Conservation (phyloP, 805 yeast genomes). For the Spathaspora arborariae region DNA sequence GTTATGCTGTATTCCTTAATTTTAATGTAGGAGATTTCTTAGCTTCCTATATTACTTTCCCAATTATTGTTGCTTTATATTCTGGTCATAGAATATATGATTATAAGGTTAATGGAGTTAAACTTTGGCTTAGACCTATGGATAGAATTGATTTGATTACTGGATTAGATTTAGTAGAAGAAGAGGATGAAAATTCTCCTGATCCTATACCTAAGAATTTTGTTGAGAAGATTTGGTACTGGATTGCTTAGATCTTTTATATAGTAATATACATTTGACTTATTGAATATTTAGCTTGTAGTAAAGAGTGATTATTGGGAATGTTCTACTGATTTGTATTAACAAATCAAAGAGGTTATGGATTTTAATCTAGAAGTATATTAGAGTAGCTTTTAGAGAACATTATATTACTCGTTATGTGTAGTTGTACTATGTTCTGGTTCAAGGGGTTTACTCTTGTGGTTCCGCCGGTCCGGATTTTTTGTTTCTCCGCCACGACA, state of each 20-base stretch:
- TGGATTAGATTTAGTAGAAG: slow-evolving; percentile 60
- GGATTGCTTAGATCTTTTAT: slow-evolving; percentile 38
- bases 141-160: slow-evolving; percentile 58
- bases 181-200: slow-evolving; percentile 39
- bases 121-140: slow-evolving; percentile 43
- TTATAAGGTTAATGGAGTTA: slow-evolving; percentile 21
- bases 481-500: no score
- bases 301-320: no score
- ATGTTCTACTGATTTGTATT: no score
- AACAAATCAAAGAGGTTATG: no score
- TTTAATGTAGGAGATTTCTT: slow-evolving; percentile 57
- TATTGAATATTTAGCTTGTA: no score
- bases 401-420: no score
- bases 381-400: no score
- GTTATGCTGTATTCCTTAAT: slow-evolving; percentile 62
- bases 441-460: no score
- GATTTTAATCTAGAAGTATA: no score
- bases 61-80: slow-evolving; percentile 50
- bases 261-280: no score
- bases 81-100: slow-evolving; percentile 54
- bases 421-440: no score
- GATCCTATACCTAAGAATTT: slow-evolving; percentile 38
- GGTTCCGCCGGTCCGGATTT: no score
- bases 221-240: slow-evolving; percentile 44
- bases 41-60: slow-evolving; percentile 70